A percentile compares a stretch with the other conserved stretches of the same genome.
Evolutionary conservation across 257 asterid species (phyloP).

Genomic region (Scutellaria baicalensis): DNA sequence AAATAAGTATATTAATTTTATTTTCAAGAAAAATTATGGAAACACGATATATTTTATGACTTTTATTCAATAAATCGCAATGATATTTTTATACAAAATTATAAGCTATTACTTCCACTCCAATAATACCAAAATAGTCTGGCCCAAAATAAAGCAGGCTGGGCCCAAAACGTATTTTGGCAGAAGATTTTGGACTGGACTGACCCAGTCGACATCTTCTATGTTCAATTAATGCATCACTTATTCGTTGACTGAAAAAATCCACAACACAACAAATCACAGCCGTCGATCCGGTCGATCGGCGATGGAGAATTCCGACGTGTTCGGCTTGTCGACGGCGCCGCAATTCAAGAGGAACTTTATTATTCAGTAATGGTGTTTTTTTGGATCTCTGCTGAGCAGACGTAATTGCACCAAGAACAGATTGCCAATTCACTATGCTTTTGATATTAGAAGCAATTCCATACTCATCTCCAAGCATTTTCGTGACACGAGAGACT

Average conservation of each 20-base stretch:
- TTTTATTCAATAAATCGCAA: no score
- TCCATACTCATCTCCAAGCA: no score
- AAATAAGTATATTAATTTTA: no score
- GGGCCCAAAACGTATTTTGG: background rate
- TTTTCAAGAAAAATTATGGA: no score
- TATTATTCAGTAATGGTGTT: background rate
- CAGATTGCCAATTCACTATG: no score
- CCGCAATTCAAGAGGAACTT: constrained; percentile 22
- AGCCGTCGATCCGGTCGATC: constrained; percentile 30
- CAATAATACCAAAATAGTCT: background rate
- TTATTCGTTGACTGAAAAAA: constrained; percentile 22
- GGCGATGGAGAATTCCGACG: constrained; percentile 84
- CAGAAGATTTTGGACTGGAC: background rate
- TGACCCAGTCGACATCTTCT: background rate
- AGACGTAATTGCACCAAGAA: no score
- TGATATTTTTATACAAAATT: no score
- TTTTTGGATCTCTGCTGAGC: background rate
- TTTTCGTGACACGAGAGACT: no score
- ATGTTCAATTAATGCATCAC: background rate
- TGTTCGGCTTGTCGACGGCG: constrained; percentile 74
- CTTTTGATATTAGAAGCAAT: no score
- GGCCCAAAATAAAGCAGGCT: background rate
- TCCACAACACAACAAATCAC: constrained; percentile 17
- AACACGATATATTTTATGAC: no score
- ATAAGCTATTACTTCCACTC: background rate